These are phyloP conservation scores for Colletotrichum gloeosporioides DNA, from an alignment of 2,329 filamentous ascomycete genomes.

Conservation along the genomic window DNA sequence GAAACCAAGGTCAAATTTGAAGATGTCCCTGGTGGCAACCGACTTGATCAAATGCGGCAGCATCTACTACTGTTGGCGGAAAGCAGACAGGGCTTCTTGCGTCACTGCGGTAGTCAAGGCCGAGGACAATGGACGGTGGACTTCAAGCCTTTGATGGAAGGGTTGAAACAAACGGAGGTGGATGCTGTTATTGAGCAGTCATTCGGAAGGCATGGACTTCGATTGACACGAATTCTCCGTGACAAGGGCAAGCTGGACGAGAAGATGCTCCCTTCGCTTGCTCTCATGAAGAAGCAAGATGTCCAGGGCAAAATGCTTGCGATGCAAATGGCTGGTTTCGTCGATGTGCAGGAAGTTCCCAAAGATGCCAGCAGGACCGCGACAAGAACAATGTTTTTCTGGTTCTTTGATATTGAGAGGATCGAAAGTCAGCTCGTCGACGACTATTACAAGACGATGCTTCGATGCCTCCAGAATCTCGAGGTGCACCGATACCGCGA, in stretches of 20 bases:
- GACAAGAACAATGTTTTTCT: constrained; percentile 86
- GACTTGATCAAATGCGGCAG: constrained; percentile 67
- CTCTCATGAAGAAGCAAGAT: constrained; percentile 84
- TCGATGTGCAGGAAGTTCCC: constrained; percentile 93
- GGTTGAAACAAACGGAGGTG: constrained; percentile 77
- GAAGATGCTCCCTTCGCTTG: constrained; percentile 80
- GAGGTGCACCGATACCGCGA: constrained; percentile 76
- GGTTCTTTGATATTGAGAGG: constrained; percentile 84
- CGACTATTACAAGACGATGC: constrained; percentile 88
- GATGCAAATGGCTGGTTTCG: constrained; percentile 85
- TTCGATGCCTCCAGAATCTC: constrained; percentile 81
- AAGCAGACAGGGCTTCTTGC: constrained; percentile 71
- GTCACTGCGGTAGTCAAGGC: constrained; percentile 66
- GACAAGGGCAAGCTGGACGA: constrained; percentile 95
- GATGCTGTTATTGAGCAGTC: constrained; percentile 81
- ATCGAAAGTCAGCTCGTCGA: constrained; percentile 75
- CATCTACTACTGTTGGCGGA: constrained; percentile 77
- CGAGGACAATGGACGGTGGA: constrained; percentile 84
- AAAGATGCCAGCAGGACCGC: constrained; percentile 84
- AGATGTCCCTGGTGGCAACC: constrained; percentile 49
- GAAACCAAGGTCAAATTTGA: constrained; percentile 58
- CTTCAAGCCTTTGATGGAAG: constrained; percentile 74
- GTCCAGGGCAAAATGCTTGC: constrained; percentile 83
- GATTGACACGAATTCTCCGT: constrained; percentile 83
- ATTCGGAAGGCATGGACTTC: constrained; percentile 78